phyloP scores from a whole-genome alignment of 2,329 filamentous ascomycete genomes.

The Claviceps spartinae region DNA sequence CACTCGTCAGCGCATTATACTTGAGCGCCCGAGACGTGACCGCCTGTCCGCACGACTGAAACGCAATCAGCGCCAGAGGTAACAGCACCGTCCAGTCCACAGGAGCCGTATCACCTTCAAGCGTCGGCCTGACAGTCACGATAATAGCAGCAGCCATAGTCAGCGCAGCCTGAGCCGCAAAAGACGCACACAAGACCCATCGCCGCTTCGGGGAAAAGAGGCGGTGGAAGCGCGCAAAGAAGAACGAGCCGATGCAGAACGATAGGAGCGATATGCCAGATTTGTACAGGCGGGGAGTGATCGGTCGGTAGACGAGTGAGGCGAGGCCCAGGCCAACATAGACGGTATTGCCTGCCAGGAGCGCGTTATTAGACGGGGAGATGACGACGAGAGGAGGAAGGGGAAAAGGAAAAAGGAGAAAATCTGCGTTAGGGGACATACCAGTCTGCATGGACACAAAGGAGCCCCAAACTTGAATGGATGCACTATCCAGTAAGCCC shows the following conservation, averaged over 20 bases:
- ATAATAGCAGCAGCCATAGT: conserved; percentile 39
- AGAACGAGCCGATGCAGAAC: conserved; percentile 60
- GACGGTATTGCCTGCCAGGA: conserved; percentile 52
- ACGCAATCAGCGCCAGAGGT: conserved; percentile 56
- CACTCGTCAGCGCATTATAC: conserved; percentile 59
- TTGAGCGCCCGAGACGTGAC: conserved; percentile 58
- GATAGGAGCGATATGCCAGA: conserved; percentile 54
- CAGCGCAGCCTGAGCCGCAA: conserved; percentile 36
- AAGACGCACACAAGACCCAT: conserved; percentile 51
- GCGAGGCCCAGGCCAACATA: conserved; percentile 65
- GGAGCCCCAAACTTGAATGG: conserved; percentile 63
- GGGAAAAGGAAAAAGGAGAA: neutral
- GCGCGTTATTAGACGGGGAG: neutral
- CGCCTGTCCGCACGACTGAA: conserved; percentile 67
- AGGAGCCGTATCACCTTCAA: conserved; percentile 24
- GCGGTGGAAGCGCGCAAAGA: conserved; percentile 57
- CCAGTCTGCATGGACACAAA: conserved; percentile 80
- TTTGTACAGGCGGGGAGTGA: conserved; percentile 30
- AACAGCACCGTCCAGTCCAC: conserved; percentile 47
- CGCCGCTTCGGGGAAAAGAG: conserved; percentile 44
- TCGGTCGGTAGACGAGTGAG: conserved; percentile 27
- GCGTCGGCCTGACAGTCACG: conserved; percentile 31
- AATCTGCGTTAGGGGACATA: conserved; percentile 14
- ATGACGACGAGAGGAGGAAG: too few relatives aligned
- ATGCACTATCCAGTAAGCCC: conserved; percentile 62